phyloP scores from a whole-genome alignment of 2,329 filamentous ascomycete species.

The Cordyceps cateniannulata region DNA sequence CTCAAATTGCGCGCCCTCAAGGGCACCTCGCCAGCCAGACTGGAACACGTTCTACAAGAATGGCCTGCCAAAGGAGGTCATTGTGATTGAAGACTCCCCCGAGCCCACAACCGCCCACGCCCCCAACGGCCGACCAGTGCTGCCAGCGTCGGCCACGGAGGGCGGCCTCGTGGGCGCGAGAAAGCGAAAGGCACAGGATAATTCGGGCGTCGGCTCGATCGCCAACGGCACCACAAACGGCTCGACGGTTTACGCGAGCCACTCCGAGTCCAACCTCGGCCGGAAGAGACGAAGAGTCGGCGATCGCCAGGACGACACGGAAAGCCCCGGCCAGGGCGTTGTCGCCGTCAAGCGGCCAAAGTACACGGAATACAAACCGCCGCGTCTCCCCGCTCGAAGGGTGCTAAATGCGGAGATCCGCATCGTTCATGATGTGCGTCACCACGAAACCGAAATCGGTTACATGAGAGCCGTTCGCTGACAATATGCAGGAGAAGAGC shows the following conservation, averaged over 20 bases:
- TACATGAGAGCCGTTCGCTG: background rate
- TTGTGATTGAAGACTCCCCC: constrained; percentile 66
- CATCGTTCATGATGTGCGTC: constrained; percentile 46
- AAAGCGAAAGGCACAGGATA: constrained; percentile 5
- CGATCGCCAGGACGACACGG: background rate
- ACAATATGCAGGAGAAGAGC: constrained; percentile 16
- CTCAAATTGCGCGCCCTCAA: constrained; percentile 3
- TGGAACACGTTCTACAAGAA: constrained; percentile 73
- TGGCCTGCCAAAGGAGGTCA: constrained; percentile 68
- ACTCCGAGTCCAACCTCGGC: constrained; percentile 2
- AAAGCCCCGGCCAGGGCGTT: background rate
- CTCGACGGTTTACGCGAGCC: background rate
- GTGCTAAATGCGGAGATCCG: constrained; percentile 27
- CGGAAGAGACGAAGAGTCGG: constrained; percentile 6
- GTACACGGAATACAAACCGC: constrained; percentile 3
- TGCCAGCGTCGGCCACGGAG: background rate
- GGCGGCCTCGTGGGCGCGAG: background rate
- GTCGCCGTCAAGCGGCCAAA: background rate
- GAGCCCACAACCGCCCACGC: constrained; percentile 29
- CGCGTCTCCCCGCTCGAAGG: background rate
- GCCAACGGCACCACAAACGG: constrained; percentile 1
- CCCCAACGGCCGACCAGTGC: background rate
- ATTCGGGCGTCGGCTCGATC: background rate
- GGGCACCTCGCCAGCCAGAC: constrained; percentile 47
- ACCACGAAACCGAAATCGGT: background rate